Evolutionary conservation across 257 asterid genomes (phyloP), one percentile per base, ranked within the genome.

Genomic region (Solanum chmielewskii): DNA sequence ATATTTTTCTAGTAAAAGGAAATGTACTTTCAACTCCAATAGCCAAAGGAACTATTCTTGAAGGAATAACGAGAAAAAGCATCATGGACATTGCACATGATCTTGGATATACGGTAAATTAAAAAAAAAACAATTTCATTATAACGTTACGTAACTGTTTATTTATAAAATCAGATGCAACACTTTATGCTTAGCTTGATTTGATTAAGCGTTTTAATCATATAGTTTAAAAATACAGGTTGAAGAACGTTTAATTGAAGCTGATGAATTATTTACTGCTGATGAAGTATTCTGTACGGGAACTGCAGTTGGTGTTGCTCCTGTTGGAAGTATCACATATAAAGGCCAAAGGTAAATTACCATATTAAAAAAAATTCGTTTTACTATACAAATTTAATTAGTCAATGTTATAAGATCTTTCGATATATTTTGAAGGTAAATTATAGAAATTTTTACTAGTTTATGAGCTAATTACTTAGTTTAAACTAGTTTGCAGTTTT

Each of bases 261-360:
- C 93, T 11, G 96, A 96, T 29, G 98, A 96, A 88, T 75, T 95
- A 33, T 69, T 91, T 10, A 89, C 70, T 12, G 99, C 98, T 4
- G 97, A 96, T 35, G 97, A 96, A 90, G 96, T 93, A 31, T 96
- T 96, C 88, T 95, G 99, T 91, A 95, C 98, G 3, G 99, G 99
- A 86, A 96, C 99, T n/a, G 99, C 99, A n/a, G 99, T 94, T 27
- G 95, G 93, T 42, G 93, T 96, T 92, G 96, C 96, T 44, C 90
- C 95, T 2, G 98, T 95, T 27, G 99, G 98, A 77, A 96, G 95
- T 41, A 87, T 95, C 41, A 90, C 98, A 2, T 92, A 93, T 90
- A 83, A 89, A 90, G 95, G 92, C 35, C 91, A 91, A 84, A 93
- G 95, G 98, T 96, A 70, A 29, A 14, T 68, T 31, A 29, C 37